Conservation (phyloP, 2,329 filamentous ascomycete species). For the Paecilomyces fulvus region DNA sequence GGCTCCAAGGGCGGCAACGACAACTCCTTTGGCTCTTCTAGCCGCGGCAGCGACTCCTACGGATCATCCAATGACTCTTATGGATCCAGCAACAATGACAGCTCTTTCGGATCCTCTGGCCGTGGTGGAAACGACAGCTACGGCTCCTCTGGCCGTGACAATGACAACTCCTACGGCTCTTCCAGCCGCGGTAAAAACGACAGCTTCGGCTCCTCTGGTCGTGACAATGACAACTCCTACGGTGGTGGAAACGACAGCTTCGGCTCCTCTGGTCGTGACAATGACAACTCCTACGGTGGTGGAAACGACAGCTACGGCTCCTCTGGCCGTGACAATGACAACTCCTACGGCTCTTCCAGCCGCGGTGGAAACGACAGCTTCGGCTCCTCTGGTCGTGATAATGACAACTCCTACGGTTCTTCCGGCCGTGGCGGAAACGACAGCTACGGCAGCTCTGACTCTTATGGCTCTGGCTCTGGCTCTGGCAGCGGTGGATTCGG, state of each 20-base stretch:
- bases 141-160: background rate
- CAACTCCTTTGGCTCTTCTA: slow-evolving; percentile 1
- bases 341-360: background rate
- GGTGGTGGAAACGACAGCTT: background rate
- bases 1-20: slow-evolving; percentile 7
- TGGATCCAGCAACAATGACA: background rate
- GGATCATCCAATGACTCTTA: background rate
- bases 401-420: background rate
- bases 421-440: background rate
- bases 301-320: slow-evolving; percentile 2
- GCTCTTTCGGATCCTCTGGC: slow-evolving; percentile 1
- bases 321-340: background rate
- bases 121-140: background rate
- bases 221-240: background rate
- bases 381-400: background rate
- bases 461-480: background rate
- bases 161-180: background rate
- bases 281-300: background rate
- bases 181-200: background rate
- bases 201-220: background rate
- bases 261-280: background rate
- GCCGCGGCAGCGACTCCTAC: slow-evolving; percentile 1
- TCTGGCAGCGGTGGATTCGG: background rate
- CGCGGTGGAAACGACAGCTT: background rate
- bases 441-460: slow-evolving; percentile 2